Conservation (phyloP, 345 rosid species). For the Populus deltoides region DNA sequence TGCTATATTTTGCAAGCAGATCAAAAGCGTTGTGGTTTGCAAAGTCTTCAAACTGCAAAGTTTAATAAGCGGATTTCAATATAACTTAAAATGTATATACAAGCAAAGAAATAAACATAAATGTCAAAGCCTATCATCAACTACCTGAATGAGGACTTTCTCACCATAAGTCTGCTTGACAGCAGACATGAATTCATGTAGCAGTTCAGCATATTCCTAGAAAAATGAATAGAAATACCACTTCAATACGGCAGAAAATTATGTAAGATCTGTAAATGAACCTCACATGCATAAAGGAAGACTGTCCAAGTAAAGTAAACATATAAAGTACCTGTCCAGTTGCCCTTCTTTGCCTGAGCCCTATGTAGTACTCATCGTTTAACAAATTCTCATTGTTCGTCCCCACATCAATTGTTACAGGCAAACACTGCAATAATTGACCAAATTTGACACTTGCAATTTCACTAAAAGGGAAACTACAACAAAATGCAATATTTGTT, state of each 20-base stretch:
- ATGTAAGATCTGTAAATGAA: neutral
- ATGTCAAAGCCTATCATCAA: conserved; percentile 8
- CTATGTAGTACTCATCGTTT: conserved; percentile 93
- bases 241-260: conserved; percentile 14
- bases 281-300: conserved; percentile 4
- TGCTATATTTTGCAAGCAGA: conserved; percentile 73
- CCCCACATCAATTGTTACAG: conserved; percentile 95
- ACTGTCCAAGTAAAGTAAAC: conserved; percentile 1
- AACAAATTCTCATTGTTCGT: conserved; percentile 86
- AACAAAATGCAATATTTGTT: neutral
- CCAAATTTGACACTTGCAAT: neutral
- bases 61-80: neutral
- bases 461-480: neutral
- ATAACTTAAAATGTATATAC: neutral
- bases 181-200: conserved; percentile 91
- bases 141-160: conserved; percentile 89
- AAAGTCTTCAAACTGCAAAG: conserved; percentile 88
- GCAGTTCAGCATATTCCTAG: conserved; percentile 91
- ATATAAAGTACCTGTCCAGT: conserved; percentile 66
- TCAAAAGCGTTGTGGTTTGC: conserved; percentile 98
- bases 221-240: conserved; percentile 18
- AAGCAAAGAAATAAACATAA: neutral
- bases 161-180: conserved; percentile 94
- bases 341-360: conserved; percentile 92
- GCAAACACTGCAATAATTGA: conserved; percentile 69